A percentile compares a stretch with the other conserved stretches of the same genome.
phyloP scores from a whole-genome alignment of 2,329 filamentous ascomycete species.

The Davidsoniella virescens region DNA sequence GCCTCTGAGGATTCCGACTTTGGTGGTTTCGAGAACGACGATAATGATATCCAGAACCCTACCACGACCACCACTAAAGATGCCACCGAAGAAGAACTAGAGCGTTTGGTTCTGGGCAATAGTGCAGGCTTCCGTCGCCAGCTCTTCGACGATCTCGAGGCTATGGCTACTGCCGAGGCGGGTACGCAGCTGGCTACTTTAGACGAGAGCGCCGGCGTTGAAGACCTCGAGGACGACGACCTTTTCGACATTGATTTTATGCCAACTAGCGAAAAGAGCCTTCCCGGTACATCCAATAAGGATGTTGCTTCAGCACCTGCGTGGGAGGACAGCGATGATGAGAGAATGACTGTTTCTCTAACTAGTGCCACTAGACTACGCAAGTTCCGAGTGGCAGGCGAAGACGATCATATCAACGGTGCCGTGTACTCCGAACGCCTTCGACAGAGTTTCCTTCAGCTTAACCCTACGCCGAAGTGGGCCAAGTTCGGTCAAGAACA shows the following conservation, averaged over 20 bases:
- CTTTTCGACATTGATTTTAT: slow-evolving; percentile 62
- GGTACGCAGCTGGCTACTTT: slow-evolving; percentile 22
- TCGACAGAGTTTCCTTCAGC: slow-evolving; percentile 54
- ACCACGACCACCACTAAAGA: slow-evolving; percentile 44
- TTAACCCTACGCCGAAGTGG: slow-evolving; percentile 47
- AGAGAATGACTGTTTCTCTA: slow-evolving; percentile 69
- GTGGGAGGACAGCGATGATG: slow-evolving; percentile 95
- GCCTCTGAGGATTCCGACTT: slow-evolving; percentile 16
- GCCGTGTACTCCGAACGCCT: slow-evolving; percentile 71
- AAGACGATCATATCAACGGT: slow-evolving; percentile 74
- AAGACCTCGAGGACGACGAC: slow-evolving; percentile 56
- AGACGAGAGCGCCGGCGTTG: slow-evolving; percentile 32
- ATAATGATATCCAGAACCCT: slow-evolving; percentile 15
- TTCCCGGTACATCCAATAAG: slow-evolving; percentile 14
- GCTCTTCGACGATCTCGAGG: slow-evolving; percentile 35
- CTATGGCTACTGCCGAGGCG: slow-evolving; percentile 16
- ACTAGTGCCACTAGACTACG: slow-evolving; percentile 58
- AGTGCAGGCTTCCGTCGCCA: slow-evolving; percentile 64
- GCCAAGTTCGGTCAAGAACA: slow-evolving; percentile 34
- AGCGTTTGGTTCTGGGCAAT: slow-evolving; percentile 78
- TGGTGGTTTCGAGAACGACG: slow-evolving; percentile 19
- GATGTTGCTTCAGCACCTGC: slow-evolving; percentile 28
- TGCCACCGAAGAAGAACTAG: slow-evolving; percentile 68
- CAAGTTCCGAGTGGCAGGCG: slow-evolving; percentile 66
- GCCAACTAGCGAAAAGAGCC: slow-evolving; percentile 25